A percentile compares a stretch with the other conserved stretches of the same genome.
Evolutionary conservation across 192 early-diverging fungal species (phyloP).

Genomic region (Backusella westeae): DNA sequence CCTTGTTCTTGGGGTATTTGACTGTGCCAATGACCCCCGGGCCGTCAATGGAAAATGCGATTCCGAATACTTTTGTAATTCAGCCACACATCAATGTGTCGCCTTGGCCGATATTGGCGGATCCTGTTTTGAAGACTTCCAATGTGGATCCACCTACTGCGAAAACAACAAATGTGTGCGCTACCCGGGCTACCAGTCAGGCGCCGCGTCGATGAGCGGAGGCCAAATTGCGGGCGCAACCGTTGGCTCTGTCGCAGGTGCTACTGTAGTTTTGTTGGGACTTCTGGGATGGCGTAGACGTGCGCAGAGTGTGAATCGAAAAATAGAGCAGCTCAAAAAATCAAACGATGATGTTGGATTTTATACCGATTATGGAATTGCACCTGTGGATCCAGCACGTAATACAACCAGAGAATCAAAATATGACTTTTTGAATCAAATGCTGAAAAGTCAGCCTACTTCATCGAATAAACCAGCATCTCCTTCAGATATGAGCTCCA

Average conservation of each 20-base stretch:
- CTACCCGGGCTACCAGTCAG: neutral
- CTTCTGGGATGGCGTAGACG: neutral
- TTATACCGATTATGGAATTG: neutral
- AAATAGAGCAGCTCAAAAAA: neutral
- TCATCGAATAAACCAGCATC: neutral
- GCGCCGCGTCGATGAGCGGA: neutral
- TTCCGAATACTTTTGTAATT: neutral
- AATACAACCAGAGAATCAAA: neutral
- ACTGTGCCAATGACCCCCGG: neutral
- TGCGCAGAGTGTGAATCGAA: neutral
- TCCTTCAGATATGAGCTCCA: neutral
- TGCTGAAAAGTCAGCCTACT: neutral
- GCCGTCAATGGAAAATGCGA: neutral
- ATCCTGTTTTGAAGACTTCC: neutral
- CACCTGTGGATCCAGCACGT: neutral
- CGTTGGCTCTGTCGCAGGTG: neutral
- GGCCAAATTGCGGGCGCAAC: neutral
- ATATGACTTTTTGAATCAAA: slow-evolving; percentile 2
- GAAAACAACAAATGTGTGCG: neutral
- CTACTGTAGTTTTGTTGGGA: neutral
- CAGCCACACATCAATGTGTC: neutral
- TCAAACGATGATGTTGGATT: neutral
- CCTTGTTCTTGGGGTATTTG: neutral
- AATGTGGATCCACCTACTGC: neutral
- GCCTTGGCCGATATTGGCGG: neutral